These are phyloP conservation scores for Conticribra weissflogii DNA, from an alignment of 108 stramenopile species.

Conservation along the genomic window DNA sequence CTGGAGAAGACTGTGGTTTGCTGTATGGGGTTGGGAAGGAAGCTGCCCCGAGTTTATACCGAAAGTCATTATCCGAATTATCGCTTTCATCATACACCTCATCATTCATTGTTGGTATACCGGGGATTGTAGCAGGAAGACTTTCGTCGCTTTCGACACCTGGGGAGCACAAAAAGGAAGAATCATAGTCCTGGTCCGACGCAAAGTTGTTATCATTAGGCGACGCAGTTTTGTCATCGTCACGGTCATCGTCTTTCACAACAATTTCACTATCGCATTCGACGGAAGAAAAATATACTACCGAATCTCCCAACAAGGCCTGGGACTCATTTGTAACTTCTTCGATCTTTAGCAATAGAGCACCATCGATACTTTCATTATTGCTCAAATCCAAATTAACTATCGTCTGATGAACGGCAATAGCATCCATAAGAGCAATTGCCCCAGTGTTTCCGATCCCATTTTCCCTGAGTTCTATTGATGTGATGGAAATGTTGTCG, in stretches of 20 bases:
- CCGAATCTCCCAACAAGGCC: background rate
- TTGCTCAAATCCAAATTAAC: background rate
- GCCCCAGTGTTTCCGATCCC: background rate
- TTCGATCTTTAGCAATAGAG: background rate
- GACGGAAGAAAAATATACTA: background rate
- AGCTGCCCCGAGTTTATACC: background rate
- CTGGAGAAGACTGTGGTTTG: background rate
- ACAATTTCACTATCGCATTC: no score
- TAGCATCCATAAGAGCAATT: background rate
- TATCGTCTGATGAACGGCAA: background rate
- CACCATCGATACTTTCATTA: background rate
- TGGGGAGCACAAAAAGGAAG: no score
- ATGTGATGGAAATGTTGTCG: background rate
- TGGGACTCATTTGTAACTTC: background rate
- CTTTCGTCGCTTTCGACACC: no score
- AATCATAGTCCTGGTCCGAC: no score
- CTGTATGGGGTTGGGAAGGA: background rate
- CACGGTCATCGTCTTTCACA: no score
- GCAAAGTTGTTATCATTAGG: no score
- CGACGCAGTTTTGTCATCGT: no score
- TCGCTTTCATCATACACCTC: no score
- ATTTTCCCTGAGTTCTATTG: background rate
- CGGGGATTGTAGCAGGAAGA: no score
- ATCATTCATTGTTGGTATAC: no score
- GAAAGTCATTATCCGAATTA: background rate